Evolutionary conservation across 306 rosid genomes (phyloP).

Genomic region (Cicer arietinum): DNA sequence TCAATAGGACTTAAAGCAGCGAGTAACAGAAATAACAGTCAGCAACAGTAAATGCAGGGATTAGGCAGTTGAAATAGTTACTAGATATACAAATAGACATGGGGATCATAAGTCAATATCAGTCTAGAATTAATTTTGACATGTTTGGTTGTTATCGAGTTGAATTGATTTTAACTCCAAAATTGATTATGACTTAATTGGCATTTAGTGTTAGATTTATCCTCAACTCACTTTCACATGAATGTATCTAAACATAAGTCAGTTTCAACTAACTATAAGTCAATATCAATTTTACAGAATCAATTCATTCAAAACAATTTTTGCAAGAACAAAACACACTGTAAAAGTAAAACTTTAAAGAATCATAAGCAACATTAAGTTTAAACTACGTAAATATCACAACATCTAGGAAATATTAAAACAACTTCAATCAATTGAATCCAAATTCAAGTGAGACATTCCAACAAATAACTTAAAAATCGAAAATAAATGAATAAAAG

Average conservation of each 20-base stretch:
- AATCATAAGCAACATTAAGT: neutral
- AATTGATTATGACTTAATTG: too few species aligned
- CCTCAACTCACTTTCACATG: too few species aligned
- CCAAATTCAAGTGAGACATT: neutral
- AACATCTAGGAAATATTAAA: neutral
- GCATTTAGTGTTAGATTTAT: too few species aligned
- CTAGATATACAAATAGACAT: neutral
- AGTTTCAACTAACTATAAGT: too few species aligned
- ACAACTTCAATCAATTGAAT: neutral
- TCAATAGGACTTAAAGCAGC: neutral
- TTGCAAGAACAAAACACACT: too few species aligned
- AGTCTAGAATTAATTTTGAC: too few species aligned
- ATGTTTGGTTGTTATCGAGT: too few species aligned
- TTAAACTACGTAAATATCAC: neutral
- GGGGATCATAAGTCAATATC: neutral
- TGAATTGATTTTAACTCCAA: too few species aligned
- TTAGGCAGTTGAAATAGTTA: neutral
- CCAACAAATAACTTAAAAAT: neutral
- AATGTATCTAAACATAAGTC: too few species aligned
- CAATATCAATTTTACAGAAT: too few species aligned
- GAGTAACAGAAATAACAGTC: neutral
- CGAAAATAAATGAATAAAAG: neutral
- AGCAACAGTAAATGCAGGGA: neutral
- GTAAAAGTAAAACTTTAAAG: neutral
- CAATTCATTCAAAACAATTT: too few species aligned